These are phyloP conservation scores for Trichoderma sp. DNA, from an alignment of 2,329 filamentous ascomycete species.

Conservation along the genomic window DNA sequence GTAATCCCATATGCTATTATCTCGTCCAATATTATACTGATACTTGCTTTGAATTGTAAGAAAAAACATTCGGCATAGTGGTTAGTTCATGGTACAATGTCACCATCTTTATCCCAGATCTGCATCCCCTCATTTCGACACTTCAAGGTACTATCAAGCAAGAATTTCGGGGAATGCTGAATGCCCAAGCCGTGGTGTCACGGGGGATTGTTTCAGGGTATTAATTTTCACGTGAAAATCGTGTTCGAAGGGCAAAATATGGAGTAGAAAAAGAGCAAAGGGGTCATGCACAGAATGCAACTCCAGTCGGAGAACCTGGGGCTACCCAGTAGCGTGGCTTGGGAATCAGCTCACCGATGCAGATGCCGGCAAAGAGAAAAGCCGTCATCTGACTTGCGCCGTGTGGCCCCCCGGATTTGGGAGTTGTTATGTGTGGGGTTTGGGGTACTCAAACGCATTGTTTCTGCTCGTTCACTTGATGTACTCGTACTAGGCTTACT, in stretches of 20 bases:
- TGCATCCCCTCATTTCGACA: neutral
- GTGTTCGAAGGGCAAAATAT: neutral
- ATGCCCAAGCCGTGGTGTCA: neutral
- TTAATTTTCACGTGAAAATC: neutral
- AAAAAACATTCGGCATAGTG: neutral
- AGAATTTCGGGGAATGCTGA: neutral
- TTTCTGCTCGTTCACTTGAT: neutral
- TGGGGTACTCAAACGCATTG: neutral
- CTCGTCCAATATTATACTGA: neutral
- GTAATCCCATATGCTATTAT: neutral
- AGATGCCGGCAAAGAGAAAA: neutral
- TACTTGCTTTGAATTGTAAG: neutral
- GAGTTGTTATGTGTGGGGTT: constrained; percentile 8
- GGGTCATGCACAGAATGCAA: neutral
- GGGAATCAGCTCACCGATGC: constrained; percentile 1
- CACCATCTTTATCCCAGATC: neutral
- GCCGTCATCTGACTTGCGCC: constrained; percentile 17
- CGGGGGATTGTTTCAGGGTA: neutral
- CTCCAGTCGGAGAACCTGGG: neutral
- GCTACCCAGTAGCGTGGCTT: neutral
- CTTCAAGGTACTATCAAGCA: neutral
- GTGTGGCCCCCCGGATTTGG: constrained; percentile 16
- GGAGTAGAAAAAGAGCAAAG: neutral
- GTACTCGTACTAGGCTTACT: neutral
- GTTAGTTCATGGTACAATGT: neutral